Evolutionary conservation across 2,329 filamentous ascomycete genomes (phyloP).

Genomic region (Talaromyces sp.): DNA sequence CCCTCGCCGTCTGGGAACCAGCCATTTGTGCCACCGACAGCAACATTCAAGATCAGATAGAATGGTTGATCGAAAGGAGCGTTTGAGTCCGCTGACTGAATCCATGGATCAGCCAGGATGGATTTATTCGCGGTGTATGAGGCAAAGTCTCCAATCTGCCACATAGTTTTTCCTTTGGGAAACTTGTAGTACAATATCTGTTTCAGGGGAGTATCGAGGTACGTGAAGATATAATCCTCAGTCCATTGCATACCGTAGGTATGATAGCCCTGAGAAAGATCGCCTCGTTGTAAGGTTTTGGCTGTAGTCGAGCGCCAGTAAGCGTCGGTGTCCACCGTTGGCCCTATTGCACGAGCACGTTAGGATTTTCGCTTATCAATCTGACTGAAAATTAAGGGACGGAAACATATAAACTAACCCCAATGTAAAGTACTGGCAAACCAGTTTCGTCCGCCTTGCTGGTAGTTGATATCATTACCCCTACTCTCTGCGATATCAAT

Average conservation of each 20-base stretch:
- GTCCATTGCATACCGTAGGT: slow-evolving; percentile 55
- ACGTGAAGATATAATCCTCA: slow-evolving; percentile 53
- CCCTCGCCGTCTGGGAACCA: slow-evolving; percentile 49
- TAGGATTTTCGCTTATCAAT: slow-evolving; percentile 18
- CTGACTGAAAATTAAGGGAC: slow-evolving; percentile 26
- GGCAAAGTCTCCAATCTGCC: no score
- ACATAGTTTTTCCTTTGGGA: no score
- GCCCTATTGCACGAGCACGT: slow-evolving; percentile 15
- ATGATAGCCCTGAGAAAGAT: slow-evolving; percentile 39
- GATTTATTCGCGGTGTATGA: no score
- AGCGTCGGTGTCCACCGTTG: slow-evolving; percentile 16
- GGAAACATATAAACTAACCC: slow-evolving; percentile 38
- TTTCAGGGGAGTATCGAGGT: slow-evolving; percentile 46
- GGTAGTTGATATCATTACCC: slow-evolving; percentile 1
- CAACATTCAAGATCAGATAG: slow-evolving; percentile 53
- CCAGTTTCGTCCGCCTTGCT: slow-evolving; percentile 4
- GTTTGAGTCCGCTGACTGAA: slow-evolving; percentile 36
- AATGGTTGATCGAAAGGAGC: slow-evolving; percentile 54
- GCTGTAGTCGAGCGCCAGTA: slow-evolving; percentile 28
- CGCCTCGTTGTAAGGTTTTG: slow-evolving; percentile 27
- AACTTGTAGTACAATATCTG: slow-evolving; percentile 18
- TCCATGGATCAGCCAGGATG: slow-evolving; percentile 43
- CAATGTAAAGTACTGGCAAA: slow-evolving; percentile 30
- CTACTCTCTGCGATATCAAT: slow-evolving; percentile 52
- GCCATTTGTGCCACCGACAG: slow-evolving; percentile 50